phyloP scores from a whole-genome alignment of 2,329 filamentous ascomycete genomes.

The Apiospora malaysiana region DNA sequence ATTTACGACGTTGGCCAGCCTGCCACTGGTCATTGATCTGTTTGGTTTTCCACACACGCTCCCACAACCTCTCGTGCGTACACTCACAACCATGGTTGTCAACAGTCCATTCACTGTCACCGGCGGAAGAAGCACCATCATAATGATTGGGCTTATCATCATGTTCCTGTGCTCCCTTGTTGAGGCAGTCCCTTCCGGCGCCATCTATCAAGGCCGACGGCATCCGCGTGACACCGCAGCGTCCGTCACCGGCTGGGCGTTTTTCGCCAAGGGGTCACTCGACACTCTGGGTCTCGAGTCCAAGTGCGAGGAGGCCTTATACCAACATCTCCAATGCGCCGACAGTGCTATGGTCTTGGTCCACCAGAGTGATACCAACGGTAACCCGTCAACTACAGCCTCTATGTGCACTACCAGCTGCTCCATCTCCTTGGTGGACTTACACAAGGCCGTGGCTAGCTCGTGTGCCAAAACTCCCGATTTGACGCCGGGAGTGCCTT shows the following conservation, averaged over 20 bases:
- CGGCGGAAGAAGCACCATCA: background rate
- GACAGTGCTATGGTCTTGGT: background rate
- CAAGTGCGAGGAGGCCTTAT: background rate
- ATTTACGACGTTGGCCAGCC: background rate
- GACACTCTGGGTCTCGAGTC: background rate
- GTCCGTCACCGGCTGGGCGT: background rate
- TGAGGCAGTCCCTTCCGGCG: background rate
- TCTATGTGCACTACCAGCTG: background rate
- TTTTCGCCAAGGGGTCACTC: background rate
- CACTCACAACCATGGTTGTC: background rate
- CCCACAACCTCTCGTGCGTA: background rate
- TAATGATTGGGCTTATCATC: background rate
- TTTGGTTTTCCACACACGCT: background rate
- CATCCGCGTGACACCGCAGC: background rate
- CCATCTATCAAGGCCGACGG: background rate
- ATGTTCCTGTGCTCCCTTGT: background rate
- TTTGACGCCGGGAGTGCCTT: background rate
- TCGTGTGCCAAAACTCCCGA: background rate
- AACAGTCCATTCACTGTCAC: background rate
- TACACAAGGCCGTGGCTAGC: background rate
- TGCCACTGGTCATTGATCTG: background rate
- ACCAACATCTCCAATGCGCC: background rate
- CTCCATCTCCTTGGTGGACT: background rate
- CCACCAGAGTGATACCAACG: background rate
- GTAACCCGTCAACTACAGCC: background rate